Evolutionary conservation across 192 early-diverging fungal species (phyloP).

Genomic region (Coemansia sp.): DNA sequence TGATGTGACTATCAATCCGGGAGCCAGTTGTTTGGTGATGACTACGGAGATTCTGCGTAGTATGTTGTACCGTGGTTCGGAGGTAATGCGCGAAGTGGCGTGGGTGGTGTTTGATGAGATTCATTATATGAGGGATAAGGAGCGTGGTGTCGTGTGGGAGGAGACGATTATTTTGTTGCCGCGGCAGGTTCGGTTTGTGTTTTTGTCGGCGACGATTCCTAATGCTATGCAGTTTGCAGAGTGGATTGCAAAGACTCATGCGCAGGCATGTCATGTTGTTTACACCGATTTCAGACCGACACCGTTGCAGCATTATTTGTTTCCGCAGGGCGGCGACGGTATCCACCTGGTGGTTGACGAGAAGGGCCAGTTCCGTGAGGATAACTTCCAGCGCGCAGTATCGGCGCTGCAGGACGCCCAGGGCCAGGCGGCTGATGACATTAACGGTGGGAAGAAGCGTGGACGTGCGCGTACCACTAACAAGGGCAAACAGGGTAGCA

Average conservation of each 20-base stretch:
- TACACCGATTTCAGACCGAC: slow-evolving; percentile 97
- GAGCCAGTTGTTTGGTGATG: slow-evolving; percentile 93
- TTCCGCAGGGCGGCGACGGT: slow-evolving; percentile 87
- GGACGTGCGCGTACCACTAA: slow-evolving; percentile 14
- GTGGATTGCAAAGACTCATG: slow-evolving; percentile 95
- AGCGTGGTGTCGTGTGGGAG: slow-evolving; percentile 98
- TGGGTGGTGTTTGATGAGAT: slow-evolving; percentile 99
- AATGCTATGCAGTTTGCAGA: slow-evolving; percentile 99
- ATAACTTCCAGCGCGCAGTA: slow-evolving; percentile 93
- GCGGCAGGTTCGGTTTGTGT: slow-evolving; percentile 88
- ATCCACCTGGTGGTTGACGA: slow-evolving; percentile 97
- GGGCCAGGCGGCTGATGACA: slow-evolving; percentile 60
- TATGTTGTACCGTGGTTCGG: slow-evolving; percentile 96
- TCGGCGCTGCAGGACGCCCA: slow-evolving; percentile 65
- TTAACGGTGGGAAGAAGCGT: slow-evolving; percentile 45
- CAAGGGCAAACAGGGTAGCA: slow-evolving; percentile 59
- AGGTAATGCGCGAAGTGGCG: slow-evolving; percentile 93
- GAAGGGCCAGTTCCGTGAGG: slow-evolving; percentile 90
- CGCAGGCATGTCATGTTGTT: slow-evolving; percentile 97
- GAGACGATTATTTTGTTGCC: slow-evolving; percentile 96
- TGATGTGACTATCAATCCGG: slow-evolving; percentile 94
- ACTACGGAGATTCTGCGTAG: slow-evolving; percentile 97
- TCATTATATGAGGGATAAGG: slow-evolving; percentile 98
- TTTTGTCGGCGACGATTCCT: slow-evolving; percentile 97
- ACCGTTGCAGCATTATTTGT: slow-evolving; percentile 96